Base-by-base conservation (phyloP, 2,329 filamentous ascomycete genomes). In the Stachybotrys echinatus region DNA sequence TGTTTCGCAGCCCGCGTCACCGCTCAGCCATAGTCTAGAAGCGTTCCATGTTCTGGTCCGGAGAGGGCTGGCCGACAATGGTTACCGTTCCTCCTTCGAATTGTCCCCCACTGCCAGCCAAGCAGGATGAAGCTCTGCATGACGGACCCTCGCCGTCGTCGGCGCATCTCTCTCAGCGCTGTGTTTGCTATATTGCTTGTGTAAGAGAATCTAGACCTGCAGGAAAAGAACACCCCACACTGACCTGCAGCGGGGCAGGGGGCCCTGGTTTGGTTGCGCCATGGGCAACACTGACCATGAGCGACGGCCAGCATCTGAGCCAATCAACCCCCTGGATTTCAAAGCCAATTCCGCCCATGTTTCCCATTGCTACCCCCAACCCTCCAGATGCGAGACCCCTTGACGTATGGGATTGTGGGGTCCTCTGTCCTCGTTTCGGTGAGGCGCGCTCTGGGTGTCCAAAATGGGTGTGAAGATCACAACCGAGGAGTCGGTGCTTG, bases 131-230 rank as follows among this genome's bases (percentile, higher is more conserved):
- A 14, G 14, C 27, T 10, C 14, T 8, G 27, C 27, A 34, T 34
- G 27, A 34, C 27, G 27, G 14, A 14, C 27, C 3, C 27, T 34
- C 27, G 27, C 27, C 27, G 27, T 14, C 27, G 27, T 34, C 27
- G 27, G 27, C 27, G 27, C 27, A 34, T 8, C 27, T 14, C 14
- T 34, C 14, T 14, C 5, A 34, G 14, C 27, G 27, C 14, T 3
- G 27, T 58, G 59, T 63, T 65, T 65, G 64, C 64, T 64, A 65
- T 60, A 61, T 60, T 55, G 53, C 53, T 63, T 66, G 61, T 65
- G 64, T 66, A 66, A 68, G 61, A 67, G 65, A 67, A 65, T 60
- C 55, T 48, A 52, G 49, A 49, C 49, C 45, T 54, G 43, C 48
- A 56, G 53, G 54, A 57, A 57, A 52, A 53, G 48, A 49, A 45